Percentiles rank a stretch among this genome's conserved stretches.
These are phyloP conservation scores for Castanospermum australe DNA, from an alignment of 306 rosid genomes.

Conservation along the genomic window DNA sequence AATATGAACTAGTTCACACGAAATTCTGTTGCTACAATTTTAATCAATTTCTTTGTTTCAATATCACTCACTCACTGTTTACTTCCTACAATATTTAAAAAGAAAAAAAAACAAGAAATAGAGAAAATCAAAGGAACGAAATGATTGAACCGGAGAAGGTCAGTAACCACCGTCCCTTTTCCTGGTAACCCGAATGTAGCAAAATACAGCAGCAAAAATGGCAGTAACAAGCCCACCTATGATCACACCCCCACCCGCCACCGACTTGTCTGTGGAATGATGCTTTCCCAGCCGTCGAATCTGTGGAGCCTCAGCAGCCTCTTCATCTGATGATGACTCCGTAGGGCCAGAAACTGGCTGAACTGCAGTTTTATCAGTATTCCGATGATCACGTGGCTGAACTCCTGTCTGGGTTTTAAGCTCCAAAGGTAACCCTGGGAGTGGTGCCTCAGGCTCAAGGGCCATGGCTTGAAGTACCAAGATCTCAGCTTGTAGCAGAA, in stretches of 20 bases:
- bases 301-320: conserved; percentile 61
- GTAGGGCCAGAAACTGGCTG: conserved; percentile 29
- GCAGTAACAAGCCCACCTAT: conserved; percentile 85
- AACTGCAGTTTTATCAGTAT: conserved; percentile 19
- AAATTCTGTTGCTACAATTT: neutral
- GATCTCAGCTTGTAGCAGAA: conserved; percentile 42
- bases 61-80: neutral
- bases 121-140: neutral
- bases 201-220: conserved; percentile 76
- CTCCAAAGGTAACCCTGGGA: conserved; percentile 9
- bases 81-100: neutral
- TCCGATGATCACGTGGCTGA: conserved; percentile 16
- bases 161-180: conserved; percentile 38
- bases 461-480: conserved; percentile 47
- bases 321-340: conserved; percentile 20
- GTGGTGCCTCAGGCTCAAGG: conserved; percentile 14
- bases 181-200: conserved; percentile 81
- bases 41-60: neutral
- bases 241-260: conserved; percentile 93
- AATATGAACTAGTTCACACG: neutral
- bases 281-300: conserved; percentile 62
- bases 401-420: conserved; percentile 17
- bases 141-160: neutral
- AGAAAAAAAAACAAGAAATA: too few species aligned
- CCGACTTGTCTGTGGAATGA: conserved; percentile 57